Evolutionary conservation across 2,329 filamentous ascomycete genomes (phyloP), one percentile per base, ranked within the genome.

Genomic region (Hysterium pulicare): DNA sequence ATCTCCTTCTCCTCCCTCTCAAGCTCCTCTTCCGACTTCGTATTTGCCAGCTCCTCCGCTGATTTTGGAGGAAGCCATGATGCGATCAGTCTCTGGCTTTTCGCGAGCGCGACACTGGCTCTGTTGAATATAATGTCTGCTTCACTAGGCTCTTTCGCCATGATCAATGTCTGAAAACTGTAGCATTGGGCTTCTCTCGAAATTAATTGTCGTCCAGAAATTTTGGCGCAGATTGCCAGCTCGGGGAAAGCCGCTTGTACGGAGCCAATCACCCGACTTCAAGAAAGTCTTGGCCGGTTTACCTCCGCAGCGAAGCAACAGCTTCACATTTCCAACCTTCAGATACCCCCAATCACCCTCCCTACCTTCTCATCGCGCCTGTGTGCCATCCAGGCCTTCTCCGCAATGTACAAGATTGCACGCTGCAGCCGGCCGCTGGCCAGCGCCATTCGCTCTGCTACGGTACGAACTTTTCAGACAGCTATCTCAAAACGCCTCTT

Each of bases 351-450:
- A 17, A 34, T 44, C 47, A 33, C 32, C 23, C 36, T 44, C 48
- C 45, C 40, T 41, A 36, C 41, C 38, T n/a, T n/a, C n/a, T n/a
- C n/a, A n/a, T n/a, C n/a, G n/a, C n/a, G n/a, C n/a, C n/a, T n/a
- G n/a, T n/a, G n/a, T n/a, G 51, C 48, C 49, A 51, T 55, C 57
- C 55, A 61, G 57, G 57, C 41, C 45, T 50, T 43, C 49, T 48
- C 61, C 71, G 79, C 61, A 62, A 96, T 95, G 90, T 94, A 90
- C 78, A 93, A 85, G 73, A 75, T 95, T 69, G 85, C 85, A 69
- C 84, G 89, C 75, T n/a, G n/a, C n/a, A 59, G 57, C 55, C 81
- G 86, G 72, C 84, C 86, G 69, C 75, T 91, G 74, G 82, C 86
- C 69, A 83, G 86, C 73, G 86, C 86, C 71, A 71, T 94, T 70